Evolutionary conservation across 1,284 basidiomycete species (phyloP).

Genomic region (Hemileia vastatrix): DNA sequence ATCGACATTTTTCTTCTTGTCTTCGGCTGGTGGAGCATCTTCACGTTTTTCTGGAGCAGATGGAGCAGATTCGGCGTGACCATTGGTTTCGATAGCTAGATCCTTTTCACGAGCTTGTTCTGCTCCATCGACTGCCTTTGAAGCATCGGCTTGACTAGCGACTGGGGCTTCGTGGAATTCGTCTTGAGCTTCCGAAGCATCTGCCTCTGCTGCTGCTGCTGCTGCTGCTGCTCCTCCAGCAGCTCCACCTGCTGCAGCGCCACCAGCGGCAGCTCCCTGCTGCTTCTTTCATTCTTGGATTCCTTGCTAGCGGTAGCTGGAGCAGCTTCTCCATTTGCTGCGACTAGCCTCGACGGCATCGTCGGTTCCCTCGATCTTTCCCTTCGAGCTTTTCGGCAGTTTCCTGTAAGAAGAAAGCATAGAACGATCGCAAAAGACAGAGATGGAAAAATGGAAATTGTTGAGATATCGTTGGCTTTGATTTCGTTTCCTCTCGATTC

Average conservation of each 20-base stretch:
- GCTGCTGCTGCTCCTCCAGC: slow-evolving; percentile 13
- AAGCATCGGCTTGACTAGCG: slow-evolving; percentile 22
- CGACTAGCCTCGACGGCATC: slow-evolving; percentile 9
- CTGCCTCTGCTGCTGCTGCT: slow-evolving; percentile 19
- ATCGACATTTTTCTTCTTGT: slow-evolving; percentile 20
- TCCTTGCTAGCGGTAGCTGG: not conserved
- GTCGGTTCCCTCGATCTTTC: slow-evolving; percentile 20
- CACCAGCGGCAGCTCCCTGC: not conserved
- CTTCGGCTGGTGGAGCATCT: slow-evolving; percentile 25
- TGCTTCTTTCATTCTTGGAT: not conserved
- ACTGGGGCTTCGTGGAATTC: slow-evolving; percentile 30
- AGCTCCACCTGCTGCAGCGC: not conserved
- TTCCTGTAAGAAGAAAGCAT: not conserved
- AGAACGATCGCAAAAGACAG: not conserved
- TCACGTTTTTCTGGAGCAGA: slow-evolving; percentile 26
- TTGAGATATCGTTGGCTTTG: not conserved
- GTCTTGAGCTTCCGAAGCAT: not conserved
- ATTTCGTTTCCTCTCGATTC: no score
- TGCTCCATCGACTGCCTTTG: slow-evolving; percentile 24
- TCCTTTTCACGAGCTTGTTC: not conserved
- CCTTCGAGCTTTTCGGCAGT: not conserved
- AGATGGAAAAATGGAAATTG: not conserved
- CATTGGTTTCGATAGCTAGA: not conserved
- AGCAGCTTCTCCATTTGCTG: not conserved
- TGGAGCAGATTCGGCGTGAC: not conserved